A percentile compares a stretch with the other conserved stretches of the same genome.
Evolutionary conservation across 2,329 filamentous ascomycete species (phyloP).

Genomic region (Drechslerella dactyloides): DNA sequence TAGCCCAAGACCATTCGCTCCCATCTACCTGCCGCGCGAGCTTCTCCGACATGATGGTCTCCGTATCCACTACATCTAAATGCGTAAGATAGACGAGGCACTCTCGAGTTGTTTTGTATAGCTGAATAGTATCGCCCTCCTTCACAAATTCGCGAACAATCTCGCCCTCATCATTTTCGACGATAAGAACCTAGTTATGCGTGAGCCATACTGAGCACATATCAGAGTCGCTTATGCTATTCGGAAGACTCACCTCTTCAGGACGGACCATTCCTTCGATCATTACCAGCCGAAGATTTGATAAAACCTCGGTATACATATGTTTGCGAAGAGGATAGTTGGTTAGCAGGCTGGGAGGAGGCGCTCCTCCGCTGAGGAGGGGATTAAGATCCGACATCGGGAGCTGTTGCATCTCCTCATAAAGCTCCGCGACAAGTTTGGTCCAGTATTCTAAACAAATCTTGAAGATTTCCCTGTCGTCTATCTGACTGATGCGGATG

Average conservation of each 20-base stretch:
- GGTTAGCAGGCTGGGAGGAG: constrained; percentile 80
- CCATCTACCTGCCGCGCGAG: constrained; percentile 93
- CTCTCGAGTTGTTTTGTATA: constrained; percentile 98
- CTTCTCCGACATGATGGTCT: constrained; percentile 99
- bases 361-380: constrained; percentile 80
- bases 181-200: constrained; percentile 74
- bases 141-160: constrained; percentile 99
- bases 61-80: constrained; percentile 94
- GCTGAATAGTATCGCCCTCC: constrained; percentile 97
- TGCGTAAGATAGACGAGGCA: constrained; percentile 97
- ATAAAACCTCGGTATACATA: constrained; percentile 93
- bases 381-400: constrained; percentile 93
- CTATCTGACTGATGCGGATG: constrained; percentile 97
- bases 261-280: constrained; percentile 99
- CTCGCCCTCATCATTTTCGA: constrained; percentile 99
- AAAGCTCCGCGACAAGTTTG: constrained; percentile 94
- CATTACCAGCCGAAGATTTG: constrained; percentile 95
- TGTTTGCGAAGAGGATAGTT: constrained; percentile 96
- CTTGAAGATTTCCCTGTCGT: constrained; percentile 99
- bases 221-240: neutral
- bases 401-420: constrained; percentile 97
- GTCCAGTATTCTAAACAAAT: constrained; percentile 99
- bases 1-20: constrained; percentile 97
- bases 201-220: constrained; percentile 5
- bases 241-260: constrained; percentile 68